Evolutionary conservation across 768 basidiomycete genomes (phyloP), one percentile per base, ranked within the genome.

Genomic region (Hirschioporus abietinus): DNA sequence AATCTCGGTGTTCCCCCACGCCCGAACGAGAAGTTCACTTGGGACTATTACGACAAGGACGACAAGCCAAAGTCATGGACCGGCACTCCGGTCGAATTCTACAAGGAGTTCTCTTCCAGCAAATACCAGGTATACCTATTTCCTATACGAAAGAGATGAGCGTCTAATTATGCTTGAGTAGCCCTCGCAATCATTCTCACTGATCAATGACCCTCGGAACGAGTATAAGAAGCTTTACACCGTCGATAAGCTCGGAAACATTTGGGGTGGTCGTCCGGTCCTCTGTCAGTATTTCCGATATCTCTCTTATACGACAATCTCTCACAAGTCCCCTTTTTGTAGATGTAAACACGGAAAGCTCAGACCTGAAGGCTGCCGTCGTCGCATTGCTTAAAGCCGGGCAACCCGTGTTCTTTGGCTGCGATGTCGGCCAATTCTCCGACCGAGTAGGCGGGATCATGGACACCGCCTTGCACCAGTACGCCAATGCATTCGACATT

Each of bases 151-250:
- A 3, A 3, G 8, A 9, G 58, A 8, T 27, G 24, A 23, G 18
- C 6, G 24, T n/a, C 62, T 62, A 25, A 20, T 62, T 18, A 27
- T 35, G 23, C 35, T 23, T 65, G 52, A 64, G 23, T 65, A 91
- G 86, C 87, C 88, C 1, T 74, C 81, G 2, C 91, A 95, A 26
- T 88, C 84, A 1, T 96, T 99, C 83, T 96, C 95, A 42, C 84
- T 99, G 15, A 94, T 99, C 76, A 90, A 99, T 72, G 96, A 99
- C 74, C 96, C 96, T 10, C 86, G 96, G 26, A 96, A 98, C 74
- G 80, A 80, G 23, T 94, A 90, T 75, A 83, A 83, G 63, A 90
- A 88, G 76, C 82, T 96, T 18, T 96, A 96, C 79, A 94, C 94
- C 1, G 95, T 98, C 20, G 88, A 96, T 72, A 90, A 92, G 72